Evolutionary conservation across 345 rosid genomes (phyloP).

Genomic region (Hirschfeldia incana): DNA sequence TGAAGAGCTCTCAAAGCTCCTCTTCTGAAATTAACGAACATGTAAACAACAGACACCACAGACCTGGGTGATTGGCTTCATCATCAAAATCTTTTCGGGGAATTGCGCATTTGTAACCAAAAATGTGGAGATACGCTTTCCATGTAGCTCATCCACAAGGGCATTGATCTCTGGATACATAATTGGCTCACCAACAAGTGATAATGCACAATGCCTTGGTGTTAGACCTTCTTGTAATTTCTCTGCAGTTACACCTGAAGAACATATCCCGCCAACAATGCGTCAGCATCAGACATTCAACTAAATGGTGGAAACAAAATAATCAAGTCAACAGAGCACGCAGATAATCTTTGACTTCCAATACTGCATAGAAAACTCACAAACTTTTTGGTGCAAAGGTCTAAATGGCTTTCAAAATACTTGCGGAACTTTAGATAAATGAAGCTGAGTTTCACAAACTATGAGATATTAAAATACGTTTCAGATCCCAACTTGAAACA

Average conservation of each 20-base stretch:
- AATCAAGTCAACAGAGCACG: neutral
- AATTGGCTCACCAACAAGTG: slow-evolving; percentile 98
- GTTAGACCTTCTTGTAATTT: slow-evolving; percentile 77
- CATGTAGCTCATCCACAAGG: slow-evolving; percentile 90
- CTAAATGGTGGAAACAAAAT: neutral
- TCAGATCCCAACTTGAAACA: slow-evolving; percentile 6
- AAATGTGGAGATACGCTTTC: slow-evolving; percentile 82
- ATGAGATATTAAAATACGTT: neutral
- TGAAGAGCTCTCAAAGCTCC: neutral
- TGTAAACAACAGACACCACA: slow-evolving; percentile 22
- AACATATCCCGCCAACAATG: neutral
- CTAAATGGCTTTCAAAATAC: neutral
- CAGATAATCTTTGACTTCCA: neutral
- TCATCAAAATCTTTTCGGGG: slow-evolving; percentile 78
- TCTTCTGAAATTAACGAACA: neutral
- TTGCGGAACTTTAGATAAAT: neutral
- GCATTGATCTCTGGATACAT: slow-evolving; percentile 93
- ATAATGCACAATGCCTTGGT: slow-evolving; percentile 93
- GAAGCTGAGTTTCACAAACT: neutral
- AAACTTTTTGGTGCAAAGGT: neutral
- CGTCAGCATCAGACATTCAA: slow-evolving; percentile 13
- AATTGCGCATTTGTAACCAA: slow-evolving; percentile 97
- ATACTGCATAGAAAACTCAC: neutral
- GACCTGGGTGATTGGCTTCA: slow-evolving; percentile 92
- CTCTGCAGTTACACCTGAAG: slow-evolving; percentile 82